A percentile compares a stretch with the other conserved stretches of the same genome.
Evolutionary conservation across 2,329 filamentous ascomycete species (phyloP).

Genomic region (Colletotrichum caudatum): DNA sequence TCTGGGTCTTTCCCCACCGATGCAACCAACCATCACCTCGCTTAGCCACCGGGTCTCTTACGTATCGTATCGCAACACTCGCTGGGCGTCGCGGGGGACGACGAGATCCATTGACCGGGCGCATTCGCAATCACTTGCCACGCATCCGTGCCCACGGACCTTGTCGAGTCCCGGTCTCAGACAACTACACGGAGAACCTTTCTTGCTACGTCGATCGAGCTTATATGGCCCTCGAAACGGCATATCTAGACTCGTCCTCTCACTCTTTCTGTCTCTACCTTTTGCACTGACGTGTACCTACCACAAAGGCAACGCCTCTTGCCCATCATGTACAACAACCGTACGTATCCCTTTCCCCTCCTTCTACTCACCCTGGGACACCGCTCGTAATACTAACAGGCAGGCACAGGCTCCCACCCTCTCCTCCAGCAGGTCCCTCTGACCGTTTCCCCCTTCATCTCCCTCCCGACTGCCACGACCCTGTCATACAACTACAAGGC

Average conservation of each 20-base stretch:
- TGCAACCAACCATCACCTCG: background rate
- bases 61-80: slow-evolving; percentile 11
- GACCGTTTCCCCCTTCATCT: slow-evolving; percentile 94
- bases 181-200: background rate
- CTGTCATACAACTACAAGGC: slow-evolving; percentile 96
- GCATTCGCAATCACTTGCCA: background rate
- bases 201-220: slow-evolving; percentile 12
- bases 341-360: slow-evolving; percentile 44
- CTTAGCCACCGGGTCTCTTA: background rate
- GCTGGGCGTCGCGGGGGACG: slow-evolving; percentile 11
- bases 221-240: slow-evolving; percentile 17
- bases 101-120: slow-evolving; percentile 2
- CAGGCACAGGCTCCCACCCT: slow-evolving; percentile 77
- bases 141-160: background rate
- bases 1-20: slow-evolving; percentile 23
- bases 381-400: background rate
- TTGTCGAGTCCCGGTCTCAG: background rate
- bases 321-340: slow-evolving; percentile 47
- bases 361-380: no score
- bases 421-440: slow-evolving; percentile 92
- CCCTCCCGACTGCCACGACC: slow-evolving; percentile 88
- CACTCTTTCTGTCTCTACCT: background rate
- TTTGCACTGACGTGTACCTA: background rate
- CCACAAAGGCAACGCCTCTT: background rate
- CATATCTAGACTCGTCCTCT: background rate